Evolutionary conservation across 331 rosid genomes (phyloP), one percentile per base, ranked within the genome.

Genomic region (Malus hybrid): DNA sequence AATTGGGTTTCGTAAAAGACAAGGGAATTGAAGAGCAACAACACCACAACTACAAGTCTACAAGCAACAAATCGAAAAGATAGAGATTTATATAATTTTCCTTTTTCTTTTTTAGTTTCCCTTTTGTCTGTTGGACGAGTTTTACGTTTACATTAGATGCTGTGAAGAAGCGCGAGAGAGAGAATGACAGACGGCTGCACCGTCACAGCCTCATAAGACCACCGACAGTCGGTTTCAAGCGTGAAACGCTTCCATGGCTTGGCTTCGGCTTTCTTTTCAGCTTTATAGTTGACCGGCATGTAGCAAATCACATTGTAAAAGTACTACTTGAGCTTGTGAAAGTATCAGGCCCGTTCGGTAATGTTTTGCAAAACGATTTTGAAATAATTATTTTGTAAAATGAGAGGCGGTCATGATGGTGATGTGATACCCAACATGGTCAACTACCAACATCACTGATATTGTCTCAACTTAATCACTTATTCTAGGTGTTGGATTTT

Each of bases 191-290:
- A 75, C 53, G 77, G 76, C 71, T 72, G 76, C 77, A 82, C 84
- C 60, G 68, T 63, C 80, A 66, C 70, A 63, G 75, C 70, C 75
- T 78, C 33, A 46, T 44, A 62, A 63, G 75, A 79, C 79, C 91
- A 91, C 97, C 95, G 97, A 91, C 95, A 84, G 75, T 30, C 95
- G 78, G 75, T 36, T 57, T 42, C 22, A 19, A 64, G 65, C 77
- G 4, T 63, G 6, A 57, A 9, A 56, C 46, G 34, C 66, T 68
- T 64, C 48, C 53, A 22, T 34, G 67, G 73, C 86, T 82, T 74
- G 24, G 77, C 82, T 80, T 68, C 72, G 10, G 81, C 82, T 75
- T 30, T 75, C 76, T 79, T 58, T 30, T 42, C 65, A 57, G 77
- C 84, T 80, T 24, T 52, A 52, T 5, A 18, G 18, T 50, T 50